These are phyloP conservation scores for Diaporthe sp. DNA, from an alignment of 2,329 filamentous ascomycete species.

Conservation along the genomic window DNA sequence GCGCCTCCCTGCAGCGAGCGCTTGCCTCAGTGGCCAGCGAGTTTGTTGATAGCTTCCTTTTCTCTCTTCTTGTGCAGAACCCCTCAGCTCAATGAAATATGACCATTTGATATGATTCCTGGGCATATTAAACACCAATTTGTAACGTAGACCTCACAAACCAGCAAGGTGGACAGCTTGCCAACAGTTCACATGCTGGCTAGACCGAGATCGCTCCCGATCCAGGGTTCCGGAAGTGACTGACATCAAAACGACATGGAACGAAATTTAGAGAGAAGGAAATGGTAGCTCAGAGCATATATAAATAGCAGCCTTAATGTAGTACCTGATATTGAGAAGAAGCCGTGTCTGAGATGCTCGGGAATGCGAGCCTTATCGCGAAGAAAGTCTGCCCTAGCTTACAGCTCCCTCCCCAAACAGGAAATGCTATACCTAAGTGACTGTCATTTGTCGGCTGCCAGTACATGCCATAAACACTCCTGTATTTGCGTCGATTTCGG, in stretches of 20 bases:
- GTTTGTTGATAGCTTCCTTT: background rate
- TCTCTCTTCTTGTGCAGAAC: too few relatives aligned
- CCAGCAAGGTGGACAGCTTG: background rate
- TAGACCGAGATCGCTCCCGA: background rate
- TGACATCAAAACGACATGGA: background rate
- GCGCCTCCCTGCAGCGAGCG: too few relatives aligned
- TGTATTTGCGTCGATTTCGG: background rate
- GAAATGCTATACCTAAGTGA: background rate
- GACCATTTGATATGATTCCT: too few relatives aligned
- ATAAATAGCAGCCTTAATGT: background rate
- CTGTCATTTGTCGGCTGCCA: background rate
- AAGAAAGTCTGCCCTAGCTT: background rate
- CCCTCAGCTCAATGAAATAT: too few relatives aligned
- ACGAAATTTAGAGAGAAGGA: background rate
- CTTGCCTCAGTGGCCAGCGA: background rate
- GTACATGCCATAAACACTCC: background rate
- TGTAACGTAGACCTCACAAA: too few relatives aligned
- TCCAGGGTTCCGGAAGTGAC: background rate
- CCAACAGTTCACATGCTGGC: background rate
- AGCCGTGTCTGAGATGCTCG: background rate
- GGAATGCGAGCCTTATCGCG: background rate
- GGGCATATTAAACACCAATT: too few relatives aligned
- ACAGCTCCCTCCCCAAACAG: background rate
- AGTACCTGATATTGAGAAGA: background rate
- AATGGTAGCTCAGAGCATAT: background rate